phyloP scores from a whole-genome alignment of 768 basidiomycete genomes.

The Lactarius psammicola region DNA sequence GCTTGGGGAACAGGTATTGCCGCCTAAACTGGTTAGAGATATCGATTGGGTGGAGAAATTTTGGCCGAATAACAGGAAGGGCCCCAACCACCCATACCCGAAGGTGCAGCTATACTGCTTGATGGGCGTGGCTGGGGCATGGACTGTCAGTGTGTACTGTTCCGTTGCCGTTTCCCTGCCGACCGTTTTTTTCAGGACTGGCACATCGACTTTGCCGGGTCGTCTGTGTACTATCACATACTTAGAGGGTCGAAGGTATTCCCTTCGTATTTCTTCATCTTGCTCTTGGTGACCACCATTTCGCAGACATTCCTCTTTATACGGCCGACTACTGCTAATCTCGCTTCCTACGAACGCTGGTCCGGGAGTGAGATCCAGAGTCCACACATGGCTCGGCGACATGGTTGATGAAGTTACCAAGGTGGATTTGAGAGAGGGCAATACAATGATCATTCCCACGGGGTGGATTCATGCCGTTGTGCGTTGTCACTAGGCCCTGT shows the following conservation, averaged over 20 bases:
- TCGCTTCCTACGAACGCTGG: slow-evolving; percentile 91
- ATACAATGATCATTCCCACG: slow-evolving; percentile 92
- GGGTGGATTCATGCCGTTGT: slow-evolving; percentile 99
- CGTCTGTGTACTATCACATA: slow-evolving; percentile 97
- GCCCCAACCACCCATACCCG: slow-evolving; percentile 72
- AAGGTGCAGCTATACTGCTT: slow-evolving; percentile 96
- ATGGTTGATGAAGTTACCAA: slow-evolving; percentile 89
- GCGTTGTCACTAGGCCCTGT: slow-evolving; percentile 35
- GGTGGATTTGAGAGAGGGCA: slow-evolving; percentile 70
- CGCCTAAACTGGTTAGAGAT: slow-evolving; percentile 82
- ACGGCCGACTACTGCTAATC: slow-evolving; percentile 78
- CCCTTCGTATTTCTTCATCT: background rate
- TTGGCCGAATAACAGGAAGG: slow-evolving; percentile 79
- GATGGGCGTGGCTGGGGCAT: slow-evolving; percentile 91
- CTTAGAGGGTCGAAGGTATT: slow-evolving; percentile 78
- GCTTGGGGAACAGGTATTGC: slow-evolving; percentile 73
- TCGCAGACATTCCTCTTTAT: slow-evolving; percentile 93
- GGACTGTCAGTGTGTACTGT: slow-evolving; percentile 74
- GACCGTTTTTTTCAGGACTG: slow-evolving; percentile 69
- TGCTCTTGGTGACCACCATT: background rate
- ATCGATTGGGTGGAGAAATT: slow-evolving; percentile 97
- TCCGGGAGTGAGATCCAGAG: slow-evolving; percentile 90
- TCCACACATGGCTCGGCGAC: slow-evolving; percentile 87
- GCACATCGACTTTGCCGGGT: slow-evolving; percentile 98
- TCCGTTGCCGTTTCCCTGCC: background rate